A percentile compares a stretch with the other conserved stretches of the same genome.
phyloP scores from a whole-genome alignment of 495 filamentous ascomycete genomes.

The Aspergillus nanangensis region DNA sequence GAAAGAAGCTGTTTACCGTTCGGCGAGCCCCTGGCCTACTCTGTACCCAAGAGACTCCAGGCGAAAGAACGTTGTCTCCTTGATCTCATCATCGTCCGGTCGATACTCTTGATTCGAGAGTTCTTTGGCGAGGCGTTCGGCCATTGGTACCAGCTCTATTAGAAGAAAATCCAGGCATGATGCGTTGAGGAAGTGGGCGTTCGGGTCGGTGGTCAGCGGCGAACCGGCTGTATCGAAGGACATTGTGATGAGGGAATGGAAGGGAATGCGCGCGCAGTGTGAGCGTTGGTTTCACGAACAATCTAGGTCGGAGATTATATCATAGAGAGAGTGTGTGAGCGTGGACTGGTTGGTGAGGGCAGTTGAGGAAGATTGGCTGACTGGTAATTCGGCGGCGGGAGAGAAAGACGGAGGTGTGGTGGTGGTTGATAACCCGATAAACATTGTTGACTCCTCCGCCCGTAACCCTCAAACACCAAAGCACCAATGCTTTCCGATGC shows the following conservation, averaged over 20 bases:
- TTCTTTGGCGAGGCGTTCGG: slow-evolving; percentile 63
- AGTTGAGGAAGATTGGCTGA: too few species aligned
- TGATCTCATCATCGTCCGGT: slow-evolving; percentile 71
- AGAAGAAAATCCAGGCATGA: slow-evolving; percentile 89
- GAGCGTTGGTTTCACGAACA: neutral
- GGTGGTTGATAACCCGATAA: too few species aligned
- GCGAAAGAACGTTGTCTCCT: slow-evolving; percentile 77
- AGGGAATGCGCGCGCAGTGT: slow-evolving; percentile 2
- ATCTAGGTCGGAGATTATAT: too few species aligned
- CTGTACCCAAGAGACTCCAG: slow-evolving; percentile 86
- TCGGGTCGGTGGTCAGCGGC: slow-evolving; percentile 70
- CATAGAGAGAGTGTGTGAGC: too few species aligned
- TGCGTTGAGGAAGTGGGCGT: slow-evolving; percentile 69
- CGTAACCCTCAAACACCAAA: too few species aligned
- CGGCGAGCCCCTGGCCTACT: slow-evolving; percentile 88
- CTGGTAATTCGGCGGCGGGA: too few species aligned
- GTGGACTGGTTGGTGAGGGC: too few species aligned
- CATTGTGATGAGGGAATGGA: slow-evolving; percentile 41
- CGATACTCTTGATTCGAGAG: slow-evolving; percentile 27
- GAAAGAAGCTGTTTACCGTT: slow-evolving; percentile 57
- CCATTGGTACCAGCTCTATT: slow-evolving; percentile 94
- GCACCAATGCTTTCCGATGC: too few species aligned
- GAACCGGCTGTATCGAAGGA: slow-evolving; percentile 69
- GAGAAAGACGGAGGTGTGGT: too few species aligned
- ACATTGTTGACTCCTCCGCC: too few species aligned